Percentiles rank a stretch among this genome's conserved stretches.
Conservation (phyloP, 495 filamentous ascomycete genomes). For the Aspergillus sclerotioniger region DNA sequence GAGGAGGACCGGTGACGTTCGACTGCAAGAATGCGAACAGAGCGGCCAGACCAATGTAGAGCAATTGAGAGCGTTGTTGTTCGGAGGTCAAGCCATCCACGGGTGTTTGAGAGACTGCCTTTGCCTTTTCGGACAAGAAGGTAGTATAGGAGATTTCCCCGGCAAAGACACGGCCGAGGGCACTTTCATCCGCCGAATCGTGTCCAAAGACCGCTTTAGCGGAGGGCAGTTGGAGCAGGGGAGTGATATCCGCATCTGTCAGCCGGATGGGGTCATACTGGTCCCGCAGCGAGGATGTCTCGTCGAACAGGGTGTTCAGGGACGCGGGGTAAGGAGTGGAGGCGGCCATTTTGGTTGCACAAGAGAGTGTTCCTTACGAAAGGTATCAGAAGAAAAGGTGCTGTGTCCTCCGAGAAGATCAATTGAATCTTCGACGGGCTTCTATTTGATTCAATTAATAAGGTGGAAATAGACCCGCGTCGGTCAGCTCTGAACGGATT, state of each 20-base stretch:
- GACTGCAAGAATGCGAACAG: constrained; percentile 84
- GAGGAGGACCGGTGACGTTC: constrained; percentile 84
- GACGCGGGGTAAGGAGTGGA: constrained; percentile 25
- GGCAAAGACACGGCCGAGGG: constrained; percentile 25
- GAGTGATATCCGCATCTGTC: constrained; percentile 33
- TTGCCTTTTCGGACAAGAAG: constrained; percentile 34
- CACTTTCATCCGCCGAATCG: constrained; percentile 21
- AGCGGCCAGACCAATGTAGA: constrained; percentile 66
- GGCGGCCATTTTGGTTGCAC: constrained; percentile 28
- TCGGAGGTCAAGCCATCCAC: constrained; percentile 27
- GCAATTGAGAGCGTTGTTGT: constrained; percentile 42
- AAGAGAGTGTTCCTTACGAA: background rate
- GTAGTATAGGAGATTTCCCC: constrained; percentile 38
- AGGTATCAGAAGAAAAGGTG: background rate
- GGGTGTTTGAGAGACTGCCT: constrained; percentile 23
- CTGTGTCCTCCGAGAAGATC: background rate
- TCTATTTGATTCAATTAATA: background rate
- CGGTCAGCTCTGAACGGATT: background rate
- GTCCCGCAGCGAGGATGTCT: constrained; percentile 24
- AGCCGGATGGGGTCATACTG: constrained; percentile 40
- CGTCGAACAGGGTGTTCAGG: constrained; percentile 36
- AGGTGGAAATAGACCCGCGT: background rate
- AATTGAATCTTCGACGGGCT: background rate
- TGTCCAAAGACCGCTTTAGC: constrained; percentile 39
- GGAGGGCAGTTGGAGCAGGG: constrained; percentile 38